These are phyloP conservation scores for Nitzschia sp. DNA, from an alignment of 108 stramenopile genomes.

Conservation along the genomic window DNA sequence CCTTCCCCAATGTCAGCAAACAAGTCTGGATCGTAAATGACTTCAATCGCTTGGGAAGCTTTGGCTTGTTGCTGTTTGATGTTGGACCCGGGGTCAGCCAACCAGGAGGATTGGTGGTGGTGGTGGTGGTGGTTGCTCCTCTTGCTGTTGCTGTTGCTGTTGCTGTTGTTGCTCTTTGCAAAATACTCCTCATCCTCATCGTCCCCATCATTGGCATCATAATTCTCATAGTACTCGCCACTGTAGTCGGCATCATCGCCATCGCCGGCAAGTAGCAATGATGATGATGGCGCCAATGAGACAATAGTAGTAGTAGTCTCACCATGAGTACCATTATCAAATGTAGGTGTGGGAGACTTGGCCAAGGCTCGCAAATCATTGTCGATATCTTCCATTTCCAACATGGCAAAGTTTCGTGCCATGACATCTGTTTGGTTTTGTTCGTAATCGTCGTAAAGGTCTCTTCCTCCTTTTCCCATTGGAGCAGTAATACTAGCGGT, in stretches of 20 bases:
- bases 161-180: neutral
- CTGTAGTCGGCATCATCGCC: too few relatives aligned
- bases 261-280: too few relatives aligned
- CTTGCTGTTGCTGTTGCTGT: too few relatives aligned
- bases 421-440: neutral
- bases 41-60: slow-evolving; percentile 13
- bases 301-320: neutral
- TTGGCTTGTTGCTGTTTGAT: neutral
- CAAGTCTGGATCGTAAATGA: slow-evolving; percentile 7
- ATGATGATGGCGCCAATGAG: too few relatives aligned
- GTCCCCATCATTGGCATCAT: neutral
- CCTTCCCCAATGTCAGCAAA: neutral
- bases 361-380: neutral
- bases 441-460: too few relatives aligned
- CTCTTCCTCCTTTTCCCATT: too few relatives aligned
- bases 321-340: neutral
- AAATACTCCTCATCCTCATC: neutral
- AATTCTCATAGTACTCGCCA: neutral
- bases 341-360: neutral
- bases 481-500: neutral
- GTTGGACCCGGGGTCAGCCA: neutral
- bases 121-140: too few relatives aligned
- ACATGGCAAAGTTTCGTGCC: neutral
- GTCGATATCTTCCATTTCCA: neutral
- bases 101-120: neutral